Evolutionary conservation across 345 rosid species (phyloP).

Genomic region (Raphanus raphanistrum): DNA sequence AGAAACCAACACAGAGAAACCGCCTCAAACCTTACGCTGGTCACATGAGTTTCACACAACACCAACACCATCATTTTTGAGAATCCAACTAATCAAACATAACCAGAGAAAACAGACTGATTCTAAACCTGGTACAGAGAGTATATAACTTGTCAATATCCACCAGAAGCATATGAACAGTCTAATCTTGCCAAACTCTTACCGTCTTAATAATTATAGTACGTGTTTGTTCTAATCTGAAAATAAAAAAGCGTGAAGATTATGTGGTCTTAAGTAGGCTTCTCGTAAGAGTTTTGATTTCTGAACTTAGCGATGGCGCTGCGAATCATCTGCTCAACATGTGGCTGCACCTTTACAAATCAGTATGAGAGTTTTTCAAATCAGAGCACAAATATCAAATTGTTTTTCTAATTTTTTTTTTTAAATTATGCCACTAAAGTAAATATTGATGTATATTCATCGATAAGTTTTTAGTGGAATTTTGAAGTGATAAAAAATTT

Average conservation of each 20-base stretch:
- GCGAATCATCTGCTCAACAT: conserved; percentile 65
- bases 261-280: conserved; percentile 52
- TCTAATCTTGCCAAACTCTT: no score
- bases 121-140: neutral
- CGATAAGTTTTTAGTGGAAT: no score
- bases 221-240: neutral
- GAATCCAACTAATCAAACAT: neutral
- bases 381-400: no score
- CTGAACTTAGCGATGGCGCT: conserved; percentile 75
- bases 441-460: no score
- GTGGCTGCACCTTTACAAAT: conserved; percentile 54
- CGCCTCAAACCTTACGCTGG: neutral
- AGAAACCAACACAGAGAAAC: neutral
- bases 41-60: neutral
- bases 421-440: no score
- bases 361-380: no score
- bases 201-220: no score
- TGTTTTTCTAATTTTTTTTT: no score
- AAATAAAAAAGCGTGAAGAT: neutral
- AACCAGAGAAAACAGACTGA: neutral
- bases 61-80: neutral
- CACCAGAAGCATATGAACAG: no score
- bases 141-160: no score
- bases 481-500: no score
- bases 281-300: conserved; percentile 85